Percentiles rank a stretch among this genome's conserved stretches.
These are phyloP conservation scores for Aspergillus puulaauensis DNA, from an alignment of 2,329 filamentous ascomycete species.

Conservation along the genomic window DNA sequence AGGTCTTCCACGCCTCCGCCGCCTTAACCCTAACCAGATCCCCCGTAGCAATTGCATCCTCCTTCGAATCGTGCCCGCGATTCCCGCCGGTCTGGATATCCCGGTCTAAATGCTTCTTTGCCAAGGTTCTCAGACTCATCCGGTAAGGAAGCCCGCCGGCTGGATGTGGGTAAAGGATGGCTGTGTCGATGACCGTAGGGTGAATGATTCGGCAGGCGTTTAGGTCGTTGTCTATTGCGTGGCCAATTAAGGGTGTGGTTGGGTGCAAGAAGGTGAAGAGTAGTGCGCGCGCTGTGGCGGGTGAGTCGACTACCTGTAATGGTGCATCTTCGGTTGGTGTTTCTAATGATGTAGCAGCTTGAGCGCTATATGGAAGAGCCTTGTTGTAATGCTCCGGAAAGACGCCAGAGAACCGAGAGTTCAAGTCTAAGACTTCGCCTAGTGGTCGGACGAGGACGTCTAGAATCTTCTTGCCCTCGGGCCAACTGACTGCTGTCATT, in stretches of 20 bases:
- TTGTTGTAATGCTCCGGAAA: conserved; percentile 72
- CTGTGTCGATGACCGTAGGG: conserved; percentile 79
- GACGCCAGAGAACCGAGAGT: conserved; percentile 89
- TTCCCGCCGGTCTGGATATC: conserved; percentile 72
- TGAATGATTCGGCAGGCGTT: conserved; percentile 84
- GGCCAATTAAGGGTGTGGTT: conserved; percentile 80
- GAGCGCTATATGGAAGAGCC: conserved; percentile 57
- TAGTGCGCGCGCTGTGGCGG: conserved; percentile 70
- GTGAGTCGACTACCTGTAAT: conserved; percentile 74
- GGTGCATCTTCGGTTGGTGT: conserved; percentile 32
- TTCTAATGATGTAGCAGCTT: conserved; percentile 17
- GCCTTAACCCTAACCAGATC: conserved; percentile 77
- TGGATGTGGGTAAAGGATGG: conserved; percentile 77
- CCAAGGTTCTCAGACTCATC: conserved; percentile 73
- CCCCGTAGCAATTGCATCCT: conserved; percentile 86
- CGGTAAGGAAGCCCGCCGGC: conserved; percentile 76
- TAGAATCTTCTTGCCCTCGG: conserved; percentile 68
- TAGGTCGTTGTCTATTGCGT: conserved; percentile 93
- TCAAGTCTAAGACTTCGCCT: conserved; percentile 84
- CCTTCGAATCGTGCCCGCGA: conserved; percentile 82
- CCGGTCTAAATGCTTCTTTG: conserved; percentile 66
- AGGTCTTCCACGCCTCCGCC: conserved; percentile 65
- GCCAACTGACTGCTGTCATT: conserved; percentile 86
- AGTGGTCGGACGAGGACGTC: conserved; percentile 83
- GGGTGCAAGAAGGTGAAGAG: conserved; percentile 75